Conservation (phyloP, 306 rosid species). For the Malus fusca region DNA sequence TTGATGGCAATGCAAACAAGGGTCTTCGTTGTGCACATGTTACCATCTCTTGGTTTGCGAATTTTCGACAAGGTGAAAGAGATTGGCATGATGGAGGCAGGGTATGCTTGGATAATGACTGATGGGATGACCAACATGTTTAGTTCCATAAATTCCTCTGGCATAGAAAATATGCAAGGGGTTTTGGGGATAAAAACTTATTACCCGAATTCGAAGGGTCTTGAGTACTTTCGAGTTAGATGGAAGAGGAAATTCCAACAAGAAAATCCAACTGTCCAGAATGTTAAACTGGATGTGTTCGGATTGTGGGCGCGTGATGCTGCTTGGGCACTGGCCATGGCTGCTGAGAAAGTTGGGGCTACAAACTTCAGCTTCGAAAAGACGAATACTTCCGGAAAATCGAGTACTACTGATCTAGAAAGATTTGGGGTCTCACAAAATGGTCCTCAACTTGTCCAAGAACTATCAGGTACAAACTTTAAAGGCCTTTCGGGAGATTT, state of each 20-base stretch:
- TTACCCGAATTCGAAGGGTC: conserved; percentile 20
- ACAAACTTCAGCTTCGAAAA: neutral
- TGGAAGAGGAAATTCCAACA: conserved; percentile 34
- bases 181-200: conserved; percentile 42
- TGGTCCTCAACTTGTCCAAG: conserved; percentile 5
- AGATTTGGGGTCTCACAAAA: conserved; percentile 1
- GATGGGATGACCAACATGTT: conserved; percentile 24
- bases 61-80: conserved; percentile 28
- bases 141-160: conserved; percentile 6
- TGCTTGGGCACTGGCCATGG: conserved; percentile 41
- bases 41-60: conserved; percentile 14
- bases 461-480: conserved; percentile 13
- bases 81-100: conserved; percentile 44
- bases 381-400: neutral
- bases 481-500: conserved; percentile 32
- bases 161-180: conserved; percentile 42
- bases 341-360: conserved; percentile 24
- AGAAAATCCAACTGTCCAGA: conserved; percentile 19
- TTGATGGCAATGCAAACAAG: conserved; percentile 14
- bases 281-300: neutral
- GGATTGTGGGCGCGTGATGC: conserved; percentile 51
- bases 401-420: neutral
- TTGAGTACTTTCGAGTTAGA: conserved; percentile 21
- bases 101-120: conserved; percentile 49
- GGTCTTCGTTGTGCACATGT: conserved; percentile 35